Conservation (phyloP, 1,284 basidiomycete species). For the Leucoagaricus sp. region DNA sequence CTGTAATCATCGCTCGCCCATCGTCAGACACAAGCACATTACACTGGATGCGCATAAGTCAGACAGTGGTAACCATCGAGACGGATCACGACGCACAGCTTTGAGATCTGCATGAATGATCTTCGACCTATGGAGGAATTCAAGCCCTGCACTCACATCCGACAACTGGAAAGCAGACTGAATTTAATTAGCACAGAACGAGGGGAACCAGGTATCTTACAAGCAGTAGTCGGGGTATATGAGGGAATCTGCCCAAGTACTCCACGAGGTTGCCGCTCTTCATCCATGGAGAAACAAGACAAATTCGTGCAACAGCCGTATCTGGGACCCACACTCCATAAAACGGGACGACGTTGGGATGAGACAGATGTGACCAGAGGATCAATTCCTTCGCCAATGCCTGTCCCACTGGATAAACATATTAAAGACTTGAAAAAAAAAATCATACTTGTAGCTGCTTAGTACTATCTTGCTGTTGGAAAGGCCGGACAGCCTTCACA, state of each 20-base stretch:
- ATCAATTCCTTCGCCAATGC: slow-evolving; percentile 11
- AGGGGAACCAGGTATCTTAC: no score
- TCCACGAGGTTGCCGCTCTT: not conserved
- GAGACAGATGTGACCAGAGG: slow-evolving; percentile 9
- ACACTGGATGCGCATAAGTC: slow-evolving; percentile 14
- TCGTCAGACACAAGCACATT: slow-evolving; percentile 28
- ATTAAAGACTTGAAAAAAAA: no score
- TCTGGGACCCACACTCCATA: slow-evolving; percentile 5
- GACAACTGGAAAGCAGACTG: no score
- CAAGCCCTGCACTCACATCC: no score
- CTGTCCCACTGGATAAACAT: no score
- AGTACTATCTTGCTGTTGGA: no score
- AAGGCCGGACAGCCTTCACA: not conserved
- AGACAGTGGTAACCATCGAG: not conserved
- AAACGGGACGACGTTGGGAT: slow-evolving; percentile 10
- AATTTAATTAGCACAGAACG: no score
- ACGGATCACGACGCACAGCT: slow-evolving; percentile 1
- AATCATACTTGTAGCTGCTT: no score
- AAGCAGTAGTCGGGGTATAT: not conserved
- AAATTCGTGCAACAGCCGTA: not conserved
- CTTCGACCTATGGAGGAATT: slow-evolving; percentile 30
- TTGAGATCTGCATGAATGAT: slow-evolving; percentile 42
- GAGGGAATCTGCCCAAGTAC: not conserved
- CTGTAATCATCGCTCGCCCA: slow-evolving; percentile 26
- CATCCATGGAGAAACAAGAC: slow-evolving; percentile 15